Evolutionary conservation across 345 rosid species (phyloP).

Genomic region (Aurinia saxatilis): DNA sequence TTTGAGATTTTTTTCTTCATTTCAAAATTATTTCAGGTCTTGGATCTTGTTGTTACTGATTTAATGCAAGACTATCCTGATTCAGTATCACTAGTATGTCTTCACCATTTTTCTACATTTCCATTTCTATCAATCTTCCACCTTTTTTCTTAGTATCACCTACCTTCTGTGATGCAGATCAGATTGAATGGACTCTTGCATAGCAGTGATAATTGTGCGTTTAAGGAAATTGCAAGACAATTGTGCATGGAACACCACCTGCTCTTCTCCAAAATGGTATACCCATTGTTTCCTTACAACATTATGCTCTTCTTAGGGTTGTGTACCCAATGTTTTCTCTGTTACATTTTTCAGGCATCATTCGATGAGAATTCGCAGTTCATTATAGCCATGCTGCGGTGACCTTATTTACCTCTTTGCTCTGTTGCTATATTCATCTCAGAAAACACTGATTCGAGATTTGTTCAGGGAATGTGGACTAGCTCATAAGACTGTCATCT

Average conservation of each 20-base stretch:
- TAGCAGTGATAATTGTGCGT: slow-evolving; percentile 68
- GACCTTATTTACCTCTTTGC: slow-evolving; percentile 20
- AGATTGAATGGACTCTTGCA: slow-evolving; percentile 86
- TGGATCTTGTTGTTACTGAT: slow-evolving; percentile 79
- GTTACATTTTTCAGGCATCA: slow-evolving; percentile 60
- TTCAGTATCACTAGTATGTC: slow-evolving; percentile 59
- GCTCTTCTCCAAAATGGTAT: slow-evolving; percentile 82
- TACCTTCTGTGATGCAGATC: slow-evolving; percentile 45
- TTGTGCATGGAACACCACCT: slow-evolving; percentile 77
- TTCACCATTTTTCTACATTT: no score
- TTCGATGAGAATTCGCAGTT: slow-evolving; percentile 89
- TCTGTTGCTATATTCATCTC: neutral
- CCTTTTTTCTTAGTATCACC: neutral
- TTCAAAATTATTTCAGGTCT: slow-evolving; percentile 35
- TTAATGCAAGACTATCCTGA: slow-evolving; percentile 63
- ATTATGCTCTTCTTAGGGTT: neutral
- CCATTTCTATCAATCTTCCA: no score
- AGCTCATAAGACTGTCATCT: slow-evolving; percentile 84
- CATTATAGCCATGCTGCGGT: slow-evolving; percentile 79
- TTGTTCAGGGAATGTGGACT: slow-evolving; percentile 89
- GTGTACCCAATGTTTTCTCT: neutral
- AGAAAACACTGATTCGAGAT: neutral
- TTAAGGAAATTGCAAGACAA: slow-evolving; percentile 93
- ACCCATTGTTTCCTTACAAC: neutral
- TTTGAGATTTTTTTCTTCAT: no score